Evolutionary conservation across 2,329 filamentous ascomycete genomes (phyloP).

Genomic region (Diplodia scrobiculata): DNA sequence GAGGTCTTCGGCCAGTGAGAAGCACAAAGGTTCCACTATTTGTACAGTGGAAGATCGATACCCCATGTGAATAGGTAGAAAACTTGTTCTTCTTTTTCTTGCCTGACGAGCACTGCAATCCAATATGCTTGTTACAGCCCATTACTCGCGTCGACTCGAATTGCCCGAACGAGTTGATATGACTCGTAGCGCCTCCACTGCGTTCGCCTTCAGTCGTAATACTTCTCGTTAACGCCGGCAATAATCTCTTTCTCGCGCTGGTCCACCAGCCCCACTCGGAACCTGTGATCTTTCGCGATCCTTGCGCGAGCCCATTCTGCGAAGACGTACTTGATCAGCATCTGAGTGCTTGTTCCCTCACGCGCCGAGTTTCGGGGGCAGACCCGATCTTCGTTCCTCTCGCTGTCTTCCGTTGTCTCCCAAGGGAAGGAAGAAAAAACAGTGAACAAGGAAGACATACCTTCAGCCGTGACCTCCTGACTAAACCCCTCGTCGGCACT

Average conservation of each 20-base stretch:
- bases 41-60: neutral
- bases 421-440: neutral
- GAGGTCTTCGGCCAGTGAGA: constrained; percentile 4
- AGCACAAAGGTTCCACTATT: neutral
- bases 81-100: neutral
- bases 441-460: neutral
- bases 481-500: neutral
- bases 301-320: constrained; percentile 10
- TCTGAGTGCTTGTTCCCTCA: neutral
- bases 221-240: constrained; percentile 6
- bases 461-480: constrained; percentile 13
- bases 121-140: neutral
- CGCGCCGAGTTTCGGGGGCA: neutral
- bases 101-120: neutral
- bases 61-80: neutral
- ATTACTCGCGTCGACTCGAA: neutral
- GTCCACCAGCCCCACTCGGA: constrained; percentile 16
- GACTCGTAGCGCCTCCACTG: neutral
- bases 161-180: neutral
- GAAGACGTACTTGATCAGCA: neutral
- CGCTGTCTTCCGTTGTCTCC: too few relatives aligned
- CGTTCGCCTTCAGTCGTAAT: neutral
- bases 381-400: neutral
- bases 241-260: constrained; percentile 10
- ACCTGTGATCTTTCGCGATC: constrained; percentile 16